Percentiles rank a stretch among this genome's conserved stretches.
Conservation (phyloP, 2,329 filamentous ascomycete species). For the Epichloe festucae region DNA sequence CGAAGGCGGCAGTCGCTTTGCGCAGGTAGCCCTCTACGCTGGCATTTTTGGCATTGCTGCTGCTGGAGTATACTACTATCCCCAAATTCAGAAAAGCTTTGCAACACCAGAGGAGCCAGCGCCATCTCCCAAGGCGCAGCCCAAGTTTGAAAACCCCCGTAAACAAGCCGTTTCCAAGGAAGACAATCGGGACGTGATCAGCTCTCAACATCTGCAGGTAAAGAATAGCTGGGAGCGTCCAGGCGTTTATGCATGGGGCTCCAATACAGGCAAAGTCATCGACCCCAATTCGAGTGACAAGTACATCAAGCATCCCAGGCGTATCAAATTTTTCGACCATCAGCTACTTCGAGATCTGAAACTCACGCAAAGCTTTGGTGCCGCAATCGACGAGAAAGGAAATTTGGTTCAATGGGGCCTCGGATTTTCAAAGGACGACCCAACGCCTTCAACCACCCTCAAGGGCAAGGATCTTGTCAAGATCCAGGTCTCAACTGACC, state of each 20-base stretch:
- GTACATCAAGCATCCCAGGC: constrained; percentile 65
- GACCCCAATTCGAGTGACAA: constrained; percentile 69
- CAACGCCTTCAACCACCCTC: constrained; percentile 56
- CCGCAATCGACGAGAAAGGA: constrained; percentile 75
- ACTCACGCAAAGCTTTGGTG: constrained; percentile 68
- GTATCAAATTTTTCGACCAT: constrained; percentile 73
- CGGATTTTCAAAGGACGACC: constrained; percentile 53
- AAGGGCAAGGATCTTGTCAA: constrained; percentile 69
- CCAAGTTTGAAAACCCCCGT: constrained; percentile 57
- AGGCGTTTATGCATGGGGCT: constrained; percentile 89
- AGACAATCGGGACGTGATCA: constrained; percentile 63
- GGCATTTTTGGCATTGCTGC: constrained; percentile 26
- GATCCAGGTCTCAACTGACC: constrained; percentile 66
- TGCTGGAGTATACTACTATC: constrained; percentile 26
- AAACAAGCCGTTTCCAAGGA: constrained; percentile 48
- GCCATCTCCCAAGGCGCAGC: constrained; percentile 29
- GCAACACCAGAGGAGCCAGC: constrained; percentile 8
- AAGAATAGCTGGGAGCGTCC: constrained; percentile 71
- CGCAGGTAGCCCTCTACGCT: constrained; percentile 10
- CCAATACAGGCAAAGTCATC: constrained; percentile 72
- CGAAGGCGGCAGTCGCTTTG: constrained; percentile 14
- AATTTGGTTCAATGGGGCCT: constrained; percentile 87
- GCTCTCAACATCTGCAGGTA: constrained; percentile 78
- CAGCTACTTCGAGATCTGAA: constrained; percentile 78
- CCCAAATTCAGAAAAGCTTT: constrained; percentile 16